Evolutionary conservation across 148 eudicot species (phyloP).

Genomic region (Oxyria digyna): DNA sequence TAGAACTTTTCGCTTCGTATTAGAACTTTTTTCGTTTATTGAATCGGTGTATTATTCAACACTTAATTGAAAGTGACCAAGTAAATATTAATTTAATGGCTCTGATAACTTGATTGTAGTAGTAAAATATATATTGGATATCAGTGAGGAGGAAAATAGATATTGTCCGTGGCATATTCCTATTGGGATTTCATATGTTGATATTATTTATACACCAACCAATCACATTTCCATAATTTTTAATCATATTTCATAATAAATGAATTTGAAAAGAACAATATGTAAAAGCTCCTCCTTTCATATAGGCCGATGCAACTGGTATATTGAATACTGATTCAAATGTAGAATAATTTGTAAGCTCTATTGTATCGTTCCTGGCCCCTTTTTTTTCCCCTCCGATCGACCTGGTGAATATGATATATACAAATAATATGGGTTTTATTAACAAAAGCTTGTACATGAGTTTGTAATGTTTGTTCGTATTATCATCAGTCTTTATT

Average conservation of each 20-base stretch:
- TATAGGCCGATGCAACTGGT: neutral
- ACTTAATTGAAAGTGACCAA: neutral
- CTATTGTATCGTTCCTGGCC: too few species aligned
- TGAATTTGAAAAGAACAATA: neutral
- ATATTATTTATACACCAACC: neutral
- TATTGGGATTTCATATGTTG: neutral
- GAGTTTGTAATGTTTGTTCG: too few species aligned
- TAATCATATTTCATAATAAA: neutral
- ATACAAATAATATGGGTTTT: too few species aligned
- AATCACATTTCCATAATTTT: neutral
- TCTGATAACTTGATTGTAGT: neutral
- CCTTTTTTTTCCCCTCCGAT: too few species aligned
- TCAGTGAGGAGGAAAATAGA: neutral
- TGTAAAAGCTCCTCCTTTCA: neutral
- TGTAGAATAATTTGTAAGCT: neutral
- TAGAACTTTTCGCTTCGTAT: too few species aligned
- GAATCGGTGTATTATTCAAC: neutral
- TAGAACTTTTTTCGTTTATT: too few species aligned
- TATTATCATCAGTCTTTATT: too few species aligned
- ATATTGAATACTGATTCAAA: neutral
- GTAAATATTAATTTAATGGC: neutral
- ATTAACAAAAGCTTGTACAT: too few species aligned
- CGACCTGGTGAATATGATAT: too few species aligned
- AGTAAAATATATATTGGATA: neutral
- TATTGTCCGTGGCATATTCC: slow-evolving; percentile 4